These are phyloP conservation scores for Dispira simplex DNA, from an alignment of 192 early-diverging fungal genomes.

Conservation along the genomic window DNA sequence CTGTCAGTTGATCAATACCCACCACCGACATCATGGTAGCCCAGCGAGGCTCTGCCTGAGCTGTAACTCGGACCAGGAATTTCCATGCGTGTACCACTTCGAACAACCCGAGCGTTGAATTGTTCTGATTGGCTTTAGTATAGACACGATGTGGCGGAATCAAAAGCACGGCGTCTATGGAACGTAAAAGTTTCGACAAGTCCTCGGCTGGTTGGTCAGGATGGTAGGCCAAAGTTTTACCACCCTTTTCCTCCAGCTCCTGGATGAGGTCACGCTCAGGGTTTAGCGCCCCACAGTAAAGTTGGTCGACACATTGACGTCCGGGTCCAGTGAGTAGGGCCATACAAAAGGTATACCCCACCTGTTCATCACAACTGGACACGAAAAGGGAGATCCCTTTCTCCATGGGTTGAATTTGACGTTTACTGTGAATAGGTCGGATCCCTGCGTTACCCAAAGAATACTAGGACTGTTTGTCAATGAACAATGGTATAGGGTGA, in stretches of 20 bases:
- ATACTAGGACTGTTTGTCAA: not conserved
- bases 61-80: not conserved
- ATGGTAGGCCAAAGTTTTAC: not conserved
- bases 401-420: not conserved
- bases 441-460: not conserved
- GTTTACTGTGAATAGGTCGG: not conserved
- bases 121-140: not conserved
- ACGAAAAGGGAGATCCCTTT: conserved; percentile 1
- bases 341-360: not conserved
- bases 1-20: not conserved
- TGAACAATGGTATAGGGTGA: not conserved
- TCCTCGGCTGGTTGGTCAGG: not conserved
- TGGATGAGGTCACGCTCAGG: not conserved
- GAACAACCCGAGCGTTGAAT: not conserved
- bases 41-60: not conserved
- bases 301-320: not conserved
- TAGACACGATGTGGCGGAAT: not conserved
- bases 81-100: not conserved
- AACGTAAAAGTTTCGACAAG: not conserved
- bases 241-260: not conserved
- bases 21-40: not conserved
- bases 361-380: not conserved
- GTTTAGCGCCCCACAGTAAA: not conserved
- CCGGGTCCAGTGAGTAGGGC: not conserved
- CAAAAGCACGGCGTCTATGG: not conserved